phyloP scores from a whole-genome alignment of 2,329 filamentous ascomycete species.

The Talaromyces sp. region DNA sequence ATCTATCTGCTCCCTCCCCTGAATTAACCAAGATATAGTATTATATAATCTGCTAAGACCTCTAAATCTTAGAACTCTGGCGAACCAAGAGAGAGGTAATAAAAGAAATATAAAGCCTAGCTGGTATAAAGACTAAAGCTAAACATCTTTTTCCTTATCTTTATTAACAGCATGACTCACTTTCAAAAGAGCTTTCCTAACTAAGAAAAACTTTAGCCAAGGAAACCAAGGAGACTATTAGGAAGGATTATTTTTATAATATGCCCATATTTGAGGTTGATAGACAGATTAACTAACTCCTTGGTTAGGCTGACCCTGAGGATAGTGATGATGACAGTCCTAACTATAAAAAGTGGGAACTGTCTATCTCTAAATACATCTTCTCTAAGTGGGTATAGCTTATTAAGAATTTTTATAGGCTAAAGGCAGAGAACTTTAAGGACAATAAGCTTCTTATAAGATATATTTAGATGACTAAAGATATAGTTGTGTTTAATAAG shows the following conservation, averaged over 20 bases:
- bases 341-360: conserved; percentile 70
- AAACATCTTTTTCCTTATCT: conserved; percentile 6
- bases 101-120: conserved; percentile 13
- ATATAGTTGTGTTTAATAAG: conserved; percentile 21
- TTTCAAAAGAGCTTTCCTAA: conserved; percentile 7
- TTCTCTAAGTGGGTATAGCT: conserved; percentile 21
- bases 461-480: conserved; percentile 24
- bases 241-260: conserved; percentile 24
- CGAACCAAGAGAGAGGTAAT: conserved; percentile 11
- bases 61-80: conserved; percentile 13
- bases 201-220: conserved; percentile 13
- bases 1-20: conserved; percentile 16
- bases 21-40: conserved; percentile 6
- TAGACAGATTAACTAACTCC: conserved; percentile 23
- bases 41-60: conserved; percentile 10
- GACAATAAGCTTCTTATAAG: conserved; percentile 22
- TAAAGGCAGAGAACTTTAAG: conserved; percentile 20
- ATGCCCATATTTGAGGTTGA: conserved; percentile 21
- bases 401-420: conserved; percentile 23
- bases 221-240: conserved; percentile 18
- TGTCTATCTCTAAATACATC: conserved; percentile 19
- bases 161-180: conserved; percentile 7
- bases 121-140: conserved; percentile 9
- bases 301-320: conserved; percentile 41
- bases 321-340: conserved; percentile 70